Percentiles rank a stretch among this genome's conserved stretches.
phyloP scores from a whole-genome alignment of 768 basidiomycete species.

The Dacryopinax spathularia region DNA sequence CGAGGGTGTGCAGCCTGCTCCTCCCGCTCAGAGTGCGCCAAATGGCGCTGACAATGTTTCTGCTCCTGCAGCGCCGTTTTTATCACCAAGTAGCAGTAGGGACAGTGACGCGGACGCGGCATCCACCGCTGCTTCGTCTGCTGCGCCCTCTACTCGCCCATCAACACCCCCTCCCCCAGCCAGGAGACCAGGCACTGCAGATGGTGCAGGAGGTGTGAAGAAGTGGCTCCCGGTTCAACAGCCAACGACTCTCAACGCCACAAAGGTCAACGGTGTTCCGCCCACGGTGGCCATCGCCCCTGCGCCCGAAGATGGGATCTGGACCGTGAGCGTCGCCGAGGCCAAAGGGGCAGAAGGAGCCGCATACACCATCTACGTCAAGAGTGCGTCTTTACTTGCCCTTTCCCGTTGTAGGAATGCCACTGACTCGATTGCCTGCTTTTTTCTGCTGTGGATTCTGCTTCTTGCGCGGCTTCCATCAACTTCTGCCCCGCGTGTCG shows the following conservation, averaged over 20 bases:
- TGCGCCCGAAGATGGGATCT: slow-evolving; percentile 49
- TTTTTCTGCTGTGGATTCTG: slow-evolving; percentile 17
- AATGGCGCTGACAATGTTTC: background rate
- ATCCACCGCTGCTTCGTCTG: background rate
- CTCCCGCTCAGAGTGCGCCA: background rate
- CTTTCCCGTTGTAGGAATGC: too few relatives aligned
- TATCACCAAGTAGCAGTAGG: background rate
- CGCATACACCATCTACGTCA: slow-evolving; percentile 74
- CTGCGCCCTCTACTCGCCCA: background rate
- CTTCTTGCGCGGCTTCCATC: slow-evolving; percentile 14
- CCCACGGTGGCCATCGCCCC: background rate
- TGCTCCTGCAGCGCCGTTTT: background rate
- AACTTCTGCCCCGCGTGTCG: slow-evolving; percentile 12
- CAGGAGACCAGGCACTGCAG: background rate
- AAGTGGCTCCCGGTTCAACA: slow-evolving; percentile 1
- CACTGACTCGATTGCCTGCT: slow-evolving; percentile 3
- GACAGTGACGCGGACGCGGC: background rate
- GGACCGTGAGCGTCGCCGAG: slow-evolving; percentile 81
- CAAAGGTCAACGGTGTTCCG: background rate
- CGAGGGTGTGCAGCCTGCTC: background rate
- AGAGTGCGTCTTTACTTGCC: slow-evolving; percentile 48
- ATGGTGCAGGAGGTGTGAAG: background rate
- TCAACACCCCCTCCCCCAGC: slow-evolving; percentile 8
- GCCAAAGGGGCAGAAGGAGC: slow-evolving; percentile 27
- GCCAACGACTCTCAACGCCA: background rate